Conservation (phyloP, 129 eudicot genomes). For the Silybum marianum region DNA sequence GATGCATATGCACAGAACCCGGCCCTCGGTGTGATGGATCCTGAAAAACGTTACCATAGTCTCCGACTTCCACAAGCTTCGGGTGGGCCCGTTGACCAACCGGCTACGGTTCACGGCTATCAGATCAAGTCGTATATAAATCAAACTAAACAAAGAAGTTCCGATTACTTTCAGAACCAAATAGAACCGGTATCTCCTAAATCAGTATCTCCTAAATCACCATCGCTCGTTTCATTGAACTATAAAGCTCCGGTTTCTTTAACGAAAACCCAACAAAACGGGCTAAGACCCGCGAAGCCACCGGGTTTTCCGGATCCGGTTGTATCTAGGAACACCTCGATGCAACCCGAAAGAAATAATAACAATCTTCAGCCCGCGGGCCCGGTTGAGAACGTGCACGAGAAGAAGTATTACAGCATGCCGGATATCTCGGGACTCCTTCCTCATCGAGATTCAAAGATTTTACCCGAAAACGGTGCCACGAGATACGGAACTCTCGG, state of each 20-base stretch:
- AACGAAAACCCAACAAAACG: conserved; percentile 58
- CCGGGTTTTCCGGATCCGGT: conserved; percentile 82
- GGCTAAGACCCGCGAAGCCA: conserved; percentile 57
- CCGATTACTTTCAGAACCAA: conserved; percentile 21
- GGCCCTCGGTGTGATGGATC: conserved; percentile 44
- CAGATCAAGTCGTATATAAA: conserved; percentile 56
- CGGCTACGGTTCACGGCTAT: conserved; percentile 86
- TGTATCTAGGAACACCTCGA: conserved; percentile 62
- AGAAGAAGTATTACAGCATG: conserved; percentile 84
- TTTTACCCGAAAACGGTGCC: conserved; percentile 22
- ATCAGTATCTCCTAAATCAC: conserved; percentile 52
- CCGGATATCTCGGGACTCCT: conserved; percentile 85
- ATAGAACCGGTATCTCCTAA: conserved; percentile 46
- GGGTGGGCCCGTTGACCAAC: conserved; percentile 59
- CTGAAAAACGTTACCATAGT: conserved; percentile 88
- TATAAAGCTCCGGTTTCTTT: conserved; percentile 48
- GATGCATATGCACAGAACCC: conserved; percentile 60
- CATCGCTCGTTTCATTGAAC: conserved; percentile 46
- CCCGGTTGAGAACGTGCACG: conserved; percentile 44
- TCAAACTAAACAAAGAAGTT: conserved; percentile 41
- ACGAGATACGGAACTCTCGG: conserved; percentile 41
- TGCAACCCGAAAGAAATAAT: conserved; percentile 53
- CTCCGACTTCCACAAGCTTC: conserved; percentile 61
- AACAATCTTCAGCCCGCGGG: conserved; percentile 33
- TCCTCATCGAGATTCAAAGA: conserved; percentile 48